Percentiles rank a stretch among this genome's conserved stretches.
These are phyloP conservation scores for Colletotrichum cuscutae DNA, from an alignment of 2,329 filamentous ascomycete genomes.

Conservation along the genomic window DNA sequence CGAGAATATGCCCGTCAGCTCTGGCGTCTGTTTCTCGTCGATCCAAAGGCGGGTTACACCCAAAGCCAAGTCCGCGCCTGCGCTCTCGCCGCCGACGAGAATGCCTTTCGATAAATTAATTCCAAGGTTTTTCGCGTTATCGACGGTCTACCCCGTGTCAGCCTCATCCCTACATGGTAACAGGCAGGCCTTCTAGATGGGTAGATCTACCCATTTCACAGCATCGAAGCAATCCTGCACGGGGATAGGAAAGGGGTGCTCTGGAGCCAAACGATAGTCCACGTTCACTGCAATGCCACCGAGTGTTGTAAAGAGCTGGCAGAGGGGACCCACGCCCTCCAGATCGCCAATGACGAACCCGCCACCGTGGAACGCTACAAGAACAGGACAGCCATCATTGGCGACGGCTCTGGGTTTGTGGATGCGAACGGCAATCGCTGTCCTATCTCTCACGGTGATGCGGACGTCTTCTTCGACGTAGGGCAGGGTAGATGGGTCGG, in stretches of 20 bases:
- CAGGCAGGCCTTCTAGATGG: neutral
- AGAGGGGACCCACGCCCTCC: conserved; percentile 39
- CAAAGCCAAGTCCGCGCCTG: conserved; percentile 43
- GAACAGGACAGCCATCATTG: conserved; percentile 36
- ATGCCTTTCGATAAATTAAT: conserved; percentile 40
- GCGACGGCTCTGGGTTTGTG: conserved; percentile 37
- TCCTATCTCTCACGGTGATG: conserved; percentile 38
- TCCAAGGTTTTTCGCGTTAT: conserved; percentile 37
- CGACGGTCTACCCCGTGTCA: conserved; percentile 25
- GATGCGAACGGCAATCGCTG: conserved; percentile 36
- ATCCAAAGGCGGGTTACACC: conserved; percentile 39
- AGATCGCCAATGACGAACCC: conserved; percentile 42
- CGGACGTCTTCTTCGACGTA: conserved; percentile 38
- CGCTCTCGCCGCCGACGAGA: conserved; percentile 42
- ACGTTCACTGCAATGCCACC: conserved; percentile 42
- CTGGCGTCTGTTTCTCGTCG: conserved; percentile 35
- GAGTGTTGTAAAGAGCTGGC: conserved; percentile 39
- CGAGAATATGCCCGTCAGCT: conserved; percentile 42
- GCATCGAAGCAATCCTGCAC: conserved; percentile 43
- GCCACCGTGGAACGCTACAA: conserved; percentile 43
- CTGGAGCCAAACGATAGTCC: conserved; percentile 43
- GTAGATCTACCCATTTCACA: conserved; percentile 38
- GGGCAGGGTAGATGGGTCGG: conserved; percentile 33
- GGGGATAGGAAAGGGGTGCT: conserved; percentile 42
- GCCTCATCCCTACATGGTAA: neutral